Percentiles rank a stretch among this genome's conserved stretches.
phyloP scores from a whole-genome alignment of 2,329 filamentous ascomycete genomes.

The Biscogniauxia marginata region DNA sequence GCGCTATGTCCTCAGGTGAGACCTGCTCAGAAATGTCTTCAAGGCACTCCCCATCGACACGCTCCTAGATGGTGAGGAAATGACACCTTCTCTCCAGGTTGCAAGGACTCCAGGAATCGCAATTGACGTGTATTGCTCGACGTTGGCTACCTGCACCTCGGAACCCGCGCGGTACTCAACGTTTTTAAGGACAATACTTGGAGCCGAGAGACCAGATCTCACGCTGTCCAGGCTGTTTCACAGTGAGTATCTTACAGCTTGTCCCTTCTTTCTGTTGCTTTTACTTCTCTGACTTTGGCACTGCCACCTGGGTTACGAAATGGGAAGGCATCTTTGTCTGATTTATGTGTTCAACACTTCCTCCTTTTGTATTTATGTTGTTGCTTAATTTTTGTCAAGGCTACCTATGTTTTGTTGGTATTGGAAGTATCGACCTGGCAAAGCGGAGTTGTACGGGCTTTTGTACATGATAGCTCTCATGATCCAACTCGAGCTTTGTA shows the following conservation, averaged over 20 bases:
- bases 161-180: not conserved
- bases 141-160: not conserved
- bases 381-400: not conserved
- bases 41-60: slow-evolving; percentile 9
- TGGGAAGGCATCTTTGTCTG: not conserved
- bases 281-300: not conserved
- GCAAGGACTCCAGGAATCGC: not conserved
- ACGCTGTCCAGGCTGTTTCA: slow-evolving; percentile 1
- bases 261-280: not conserved
- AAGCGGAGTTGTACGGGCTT: too few species aligned
- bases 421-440: too few species aligned
- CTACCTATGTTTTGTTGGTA: too few species aligned
- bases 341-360: not conserved
- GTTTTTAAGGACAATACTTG: slow-evolving; percentile 6
- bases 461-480: too few species aligned
- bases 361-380: not conserved
- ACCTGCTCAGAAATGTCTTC: slow-evolving; percentile 1
- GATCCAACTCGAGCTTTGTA: too few species aligned
- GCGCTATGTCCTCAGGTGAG: slow-evolving; percentile 1
- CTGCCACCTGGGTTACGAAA: not conserved
- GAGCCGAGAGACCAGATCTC: slow-evolving; percentile 8
- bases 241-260: slow-evolving; percentile 6
- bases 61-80: slow-evolving; percentile 6
- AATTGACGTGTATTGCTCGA: not conserved
- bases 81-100: slow-evolving; percentile 7